phyloP scores from a whole-genome alignment of 352 stramenopile species.

The Globisporangium nodosum region DNA sequence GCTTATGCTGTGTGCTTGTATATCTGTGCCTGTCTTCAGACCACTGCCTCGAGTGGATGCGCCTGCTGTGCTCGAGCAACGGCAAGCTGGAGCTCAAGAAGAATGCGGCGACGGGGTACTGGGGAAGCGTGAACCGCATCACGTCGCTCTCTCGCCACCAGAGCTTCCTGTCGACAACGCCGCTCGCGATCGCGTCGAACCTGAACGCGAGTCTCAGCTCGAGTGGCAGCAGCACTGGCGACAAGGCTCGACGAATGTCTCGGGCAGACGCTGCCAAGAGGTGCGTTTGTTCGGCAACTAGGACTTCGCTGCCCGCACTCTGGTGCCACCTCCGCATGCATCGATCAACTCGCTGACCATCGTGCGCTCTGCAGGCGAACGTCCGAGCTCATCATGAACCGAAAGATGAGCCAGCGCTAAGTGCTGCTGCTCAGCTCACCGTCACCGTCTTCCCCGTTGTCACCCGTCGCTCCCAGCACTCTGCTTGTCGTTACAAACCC shows the following conservation, averaged over 20 bases:
- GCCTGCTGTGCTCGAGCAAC: conserved; percentile 76
- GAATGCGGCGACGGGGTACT: conserved; percentile 78
- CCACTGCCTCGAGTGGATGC: conserved; percentile 86
- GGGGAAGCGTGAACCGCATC: conserved; percentile 84
- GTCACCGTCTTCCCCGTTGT: neutral
- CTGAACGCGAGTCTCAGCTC: conserved; percentile 18
- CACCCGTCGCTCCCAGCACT: neutral
- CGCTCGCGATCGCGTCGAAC: conserved; percentile 30
- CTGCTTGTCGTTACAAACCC: neutral
- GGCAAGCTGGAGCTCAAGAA: conserved; percentile 87
- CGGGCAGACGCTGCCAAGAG: conserved; percentile 71
- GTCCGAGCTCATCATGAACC: conserved; percentile 82
- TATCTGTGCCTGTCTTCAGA: conserved; percentile 28
- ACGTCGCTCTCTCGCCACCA: conserved; percentile 79
- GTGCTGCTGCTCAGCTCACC: neutral
- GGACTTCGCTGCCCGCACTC: too few species aligned
- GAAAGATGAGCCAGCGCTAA: conserved; percentile 59
- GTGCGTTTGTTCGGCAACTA: conserved; percentile 25
- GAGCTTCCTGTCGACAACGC: conserved; percentile 70
- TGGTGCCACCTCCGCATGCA: neutral
- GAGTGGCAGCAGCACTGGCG: conserved; percentile 16
- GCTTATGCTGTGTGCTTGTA: neutral
- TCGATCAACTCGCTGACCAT: neutral
- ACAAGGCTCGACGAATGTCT: conserved; percentile 55
- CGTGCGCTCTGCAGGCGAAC: conserved; percentile 42